These are phyloP conservation scores for Vigna trinervia DNA, from an alignment of 306 rosid genomes.

Conservation along the genomic window DNA sequence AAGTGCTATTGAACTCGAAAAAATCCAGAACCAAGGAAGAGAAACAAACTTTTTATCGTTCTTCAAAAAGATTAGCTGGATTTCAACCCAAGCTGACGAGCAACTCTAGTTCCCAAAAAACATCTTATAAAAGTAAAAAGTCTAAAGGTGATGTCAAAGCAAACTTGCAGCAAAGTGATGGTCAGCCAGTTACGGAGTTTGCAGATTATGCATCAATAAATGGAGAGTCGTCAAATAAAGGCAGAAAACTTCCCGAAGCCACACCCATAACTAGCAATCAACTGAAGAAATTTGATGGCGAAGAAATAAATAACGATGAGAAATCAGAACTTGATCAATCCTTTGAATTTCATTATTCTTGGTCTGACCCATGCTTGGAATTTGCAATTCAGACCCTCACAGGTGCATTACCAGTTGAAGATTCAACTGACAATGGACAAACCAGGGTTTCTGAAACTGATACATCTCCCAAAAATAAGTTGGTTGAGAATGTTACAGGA, in stretches of 20 bases:
- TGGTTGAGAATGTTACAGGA: conserved; percentile 42
- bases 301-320: conserved; percentile 41
- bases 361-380: conserved; percentile 82
- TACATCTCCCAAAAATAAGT: conserved; percentile 33
- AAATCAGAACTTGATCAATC: conserved; percentile 51
- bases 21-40: conserved; percentile 56
- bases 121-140: conserved; percentile 43
- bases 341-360: conserved; percentile 61
- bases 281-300: conserved; percentile 34
- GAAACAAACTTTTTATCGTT: conserved; percentile 23
- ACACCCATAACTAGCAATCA: background rate
- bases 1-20: conserved; percentile 22
- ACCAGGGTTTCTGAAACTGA: conserved; percentile 35
- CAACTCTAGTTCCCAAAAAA: conserved; percentile 46
- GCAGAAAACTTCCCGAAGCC: background rate
- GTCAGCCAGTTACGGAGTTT: conserved; percentile 8
- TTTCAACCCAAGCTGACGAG: conserved; percentile 51
- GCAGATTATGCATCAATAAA: conserved; percentile 38
- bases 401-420: conserved; percentile 61
- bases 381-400: conserved; percentile 74
- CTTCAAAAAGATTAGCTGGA: conserved; percentile 61
- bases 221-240: conserved; percentile 41
- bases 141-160: conserved; percentile 43
- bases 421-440: conserved; percentile 42
- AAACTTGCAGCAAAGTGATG: conserved; percentile 42